Conservation (phyloP, 306 rosid species). For the Spatholobus suberectus region DNA sequence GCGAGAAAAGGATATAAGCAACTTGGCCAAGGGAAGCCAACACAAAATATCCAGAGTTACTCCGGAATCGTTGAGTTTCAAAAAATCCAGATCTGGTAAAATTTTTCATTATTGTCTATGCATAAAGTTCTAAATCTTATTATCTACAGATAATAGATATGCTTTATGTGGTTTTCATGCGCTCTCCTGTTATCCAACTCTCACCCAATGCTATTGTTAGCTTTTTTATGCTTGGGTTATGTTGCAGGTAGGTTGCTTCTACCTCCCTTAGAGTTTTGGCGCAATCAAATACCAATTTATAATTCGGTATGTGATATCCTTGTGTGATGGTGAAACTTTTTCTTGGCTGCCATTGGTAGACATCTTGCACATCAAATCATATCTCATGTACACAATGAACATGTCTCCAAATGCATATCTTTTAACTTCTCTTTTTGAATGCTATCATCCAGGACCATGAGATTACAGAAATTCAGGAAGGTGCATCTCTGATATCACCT, state of each 20-base stretch:
- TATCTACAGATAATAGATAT: not conserved
- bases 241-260: slow-evolving; percentile 73
- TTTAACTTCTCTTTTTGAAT: slow-evolving; percentile 29
- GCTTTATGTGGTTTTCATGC: not conserved
- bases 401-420: not conserved
- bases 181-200: not conserved
- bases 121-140: not conserved
- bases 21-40: not conserved
- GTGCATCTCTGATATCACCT: slow-evolving; percentile 34
- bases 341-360: not conserved
- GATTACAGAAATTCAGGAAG: slow-evolving; percentile 61
- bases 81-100: slow-evolving; percentile 78
- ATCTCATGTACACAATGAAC: not conserved
- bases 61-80: slow-evolving; percentile 50
- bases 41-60: slow-evolving; percentile 38
- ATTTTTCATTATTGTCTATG: not conserved
- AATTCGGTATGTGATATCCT: slow-evolving; percentile 58
- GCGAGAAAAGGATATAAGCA: slow-evolving; percentile 22
- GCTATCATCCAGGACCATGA: slow-evolving; percentile 56
- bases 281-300: slow-evolving; percentile 76
- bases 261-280: slow-evolving; percentile 87
- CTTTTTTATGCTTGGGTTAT: slow-evolving; percentile 2
- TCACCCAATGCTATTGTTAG: not conserved
- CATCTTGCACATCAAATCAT: slow-evolving; percentile 6
- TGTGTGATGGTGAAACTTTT: slow-evolving; percentile 5